A percentile compares a stretch with the other conserved stretches of the same genome.
These are phyloP conservation scores for Collariella sp. DNA, from an alignment of 495 filamentous ascomycete genomes.

Conservation along the genomic window DNA sequence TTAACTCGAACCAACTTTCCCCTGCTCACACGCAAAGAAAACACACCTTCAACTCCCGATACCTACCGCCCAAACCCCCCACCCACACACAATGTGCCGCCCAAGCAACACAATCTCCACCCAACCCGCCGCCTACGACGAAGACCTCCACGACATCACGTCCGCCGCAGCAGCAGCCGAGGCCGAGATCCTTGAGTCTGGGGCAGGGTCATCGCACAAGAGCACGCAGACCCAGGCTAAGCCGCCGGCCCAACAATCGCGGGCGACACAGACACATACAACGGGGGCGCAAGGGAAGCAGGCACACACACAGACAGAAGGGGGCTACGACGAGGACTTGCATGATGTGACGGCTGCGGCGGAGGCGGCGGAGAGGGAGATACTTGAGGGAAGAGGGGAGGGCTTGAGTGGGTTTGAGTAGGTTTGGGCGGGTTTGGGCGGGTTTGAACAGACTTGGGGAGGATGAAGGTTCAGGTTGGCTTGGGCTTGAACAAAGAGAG, in stretches of 20 bases:
- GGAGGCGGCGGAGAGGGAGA: constrained; percentile 14
- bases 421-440: constrained; percentile 57
- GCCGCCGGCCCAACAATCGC: too few species aligned
- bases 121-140: constrained; percentile 10
- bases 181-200: constrained; percentile 6
- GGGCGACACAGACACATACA: too few species aligned
- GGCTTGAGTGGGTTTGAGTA: too few species aligned
- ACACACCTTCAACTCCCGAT: too few species aligned
- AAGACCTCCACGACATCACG: constrained; percentile 16
- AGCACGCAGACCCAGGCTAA: background rate
- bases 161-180: constrained; percentile 12
- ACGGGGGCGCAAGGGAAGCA: background rate
- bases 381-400: constrained; percentile 43
- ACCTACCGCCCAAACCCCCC: too few species aligned
- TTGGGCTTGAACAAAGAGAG: too few species aligned
- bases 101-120: background rate
- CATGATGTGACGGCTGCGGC: constrained; percentile 3
- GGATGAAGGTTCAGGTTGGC: too few species aligned
- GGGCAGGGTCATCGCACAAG: background rate
- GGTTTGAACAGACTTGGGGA: too few species aligned
- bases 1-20: too few species aligned
- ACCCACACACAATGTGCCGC: too few species aligned
- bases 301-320: background rate
- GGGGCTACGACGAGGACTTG: background rate
- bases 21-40: too few species aligned